These are phyloP conservation scores for Ophiostoma quercus DNA, from an alignment of 2,329 filamentous ascomycete species.

Conservation along the genomic window DNA sequence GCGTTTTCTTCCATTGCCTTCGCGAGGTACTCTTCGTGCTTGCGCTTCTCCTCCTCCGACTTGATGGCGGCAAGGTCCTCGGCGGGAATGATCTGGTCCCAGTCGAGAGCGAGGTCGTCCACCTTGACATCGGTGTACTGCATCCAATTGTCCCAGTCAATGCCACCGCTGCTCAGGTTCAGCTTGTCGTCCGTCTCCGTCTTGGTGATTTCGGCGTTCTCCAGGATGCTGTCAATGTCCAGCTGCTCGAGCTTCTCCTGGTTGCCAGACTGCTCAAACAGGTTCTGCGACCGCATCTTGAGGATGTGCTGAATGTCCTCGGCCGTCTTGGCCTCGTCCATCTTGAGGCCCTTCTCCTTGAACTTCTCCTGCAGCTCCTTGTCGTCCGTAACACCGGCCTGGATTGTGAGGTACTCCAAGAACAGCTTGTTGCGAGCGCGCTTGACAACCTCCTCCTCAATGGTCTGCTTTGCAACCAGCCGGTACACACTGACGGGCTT, in stretches of 20 bases:
- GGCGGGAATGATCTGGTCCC: constrained; percentile 97
- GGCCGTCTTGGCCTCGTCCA: constrained; percentile 77
- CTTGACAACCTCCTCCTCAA: constrained; percentile 96
- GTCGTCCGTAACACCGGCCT: constrained; percentile 93
- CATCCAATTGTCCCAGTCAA: constrained; percentile 86
- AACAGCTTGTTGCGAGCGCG: constrained; percentile 95
- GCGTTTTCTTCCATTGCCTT: constrained; percentile 79
- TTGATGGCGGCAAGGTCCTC: constrained; percentile 87
- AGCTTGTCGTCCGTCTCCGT: constrained; percentile 93
- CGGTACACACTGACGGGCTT: constrained; percentile 94
- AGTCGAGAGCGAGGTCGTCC: constrained; percentile 71
- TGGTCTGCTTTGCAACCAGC: constrained; percentile 94
- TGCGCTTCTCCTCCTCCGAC: constrained; percentile 77
- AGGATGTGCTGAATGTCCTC: constrained; percentile 95
- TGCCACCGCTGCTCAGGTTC: constrained; percentile 80
- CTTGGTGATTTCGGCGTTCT: constrained; percentile 94
- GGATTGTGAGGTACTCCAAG: constrained; percentile 94
- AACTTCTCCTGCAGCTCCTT: constrained; percentile 71
- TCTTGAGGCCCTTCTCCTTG: constrained; percentile 68
- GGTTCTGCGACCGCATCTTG: constrained; percentile 96
- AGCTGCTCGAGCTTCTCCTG: constrained; percentile 95
- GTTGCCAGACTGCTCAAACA: constrained; percentile 97
- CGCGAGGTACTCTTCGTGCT: constrained; percentile 75
- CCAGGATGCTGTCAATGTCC: constrained; percentile 93
- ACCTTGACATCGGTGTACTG: constrained; percentile 98